phyloP scores from a whole-genome alignment of 441 rosid genomes.

The Erysimum cheiri region DNA sequence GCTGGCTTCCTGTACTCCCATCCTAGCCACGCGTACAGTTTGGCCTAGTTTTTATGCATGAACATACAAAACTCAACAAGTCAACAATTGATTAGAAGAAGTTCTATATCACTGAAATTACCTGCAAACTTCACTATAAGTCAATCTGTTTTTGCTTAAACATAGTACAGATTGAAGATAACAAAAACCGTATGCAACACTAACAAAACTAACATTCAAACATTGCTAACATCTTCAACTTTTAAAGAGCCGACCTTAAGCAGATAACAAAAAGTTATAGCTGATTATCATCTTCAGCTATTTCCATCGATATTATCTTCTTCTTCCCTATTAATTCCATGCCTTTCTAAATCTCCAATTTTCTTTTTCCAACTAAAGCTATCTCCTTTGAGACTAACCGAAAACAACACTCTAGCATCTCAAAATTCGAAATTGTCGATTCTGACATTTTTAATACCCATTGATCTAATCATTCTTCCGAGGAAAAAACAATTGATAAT shows the following conservation, averaged over 20 bases:
- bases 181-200: neutral
- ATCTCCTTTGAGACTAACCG: neutral
- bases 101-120: neutral
- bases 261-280: slow-evolving; percentile 12
- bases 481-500: neutral
- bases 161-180: neutral
- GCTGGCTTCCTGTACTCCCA: slow-evolving; percentile 95
- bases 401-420: slow-evolving; percentile 17
- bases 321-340: neutral
- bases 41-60: slow-evolving; percentile 48
- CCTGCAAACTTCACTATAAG: slow-evolving; percentile 5
- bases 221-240: slow-evolving; percentile 21
- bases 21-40: slow-evolving; percentile 71
- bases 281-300: neutral
- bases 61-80: neutral
- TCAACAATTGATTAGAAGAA: slow-evolving; percentile 8
- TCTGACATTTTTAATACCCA: neutral
- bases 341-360: neutral
- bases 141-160: neutral
- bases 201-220: neutral
- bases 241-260: slow-evolving; percentile 11
- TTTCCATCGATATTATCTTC: neutral
- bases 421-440: neutral
- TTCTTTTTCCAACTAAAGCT: neutral
- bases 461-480: neutral